Evolutionary conservation across 2,329 filamentous ascomycete species (phyloP).

Genomic region (Alternaria hordeiaustralica): DNA sequence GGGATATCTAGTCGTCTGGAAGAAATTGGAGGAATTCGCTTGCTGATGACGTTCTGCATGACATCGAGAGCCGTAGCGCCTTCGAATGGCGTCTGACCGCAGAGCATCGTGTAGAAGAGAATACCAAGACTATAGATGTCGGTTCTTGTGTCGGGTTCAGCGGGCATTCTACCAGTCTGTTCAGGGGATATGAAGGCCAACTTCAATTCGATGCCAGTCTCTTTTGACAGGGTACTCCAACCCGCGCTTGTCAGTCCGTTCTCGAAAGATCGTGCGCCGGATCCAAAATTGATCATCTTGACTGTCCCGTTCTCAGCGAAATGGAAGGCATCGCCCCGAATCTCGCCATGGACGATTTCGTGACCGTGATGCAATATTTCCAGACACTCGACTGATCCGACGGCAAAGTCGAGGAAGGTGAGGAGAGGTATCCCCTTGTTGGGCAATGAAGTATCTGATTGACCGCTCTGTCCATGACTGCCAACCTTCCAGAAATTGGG

Average conservation of each 20-base stretch:
- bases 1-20: constrained; percentile 82
- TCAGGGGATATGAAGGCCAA: constrained; percentile 92
- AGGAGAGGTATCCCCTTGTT: constrained; percentile 71
- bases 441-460: constrained; percentile 16
- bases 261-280: constrained; percentile 85
- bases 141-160: constrained; percentile 84
- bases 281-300: constrained; percentile 83
- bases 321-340: constrained; percentile 89
- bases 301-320: constrained; percentile 78
- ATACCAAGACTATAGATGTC: constrained; percentile 94
- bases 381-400: constrained; percentile 83
- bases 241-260: constrained; percentile 83
- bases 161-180: constrained; percentile 90
- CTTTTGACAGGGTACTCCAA: constrained; percentile 82
- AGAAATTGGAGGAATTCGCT: constrained; percentile 78
- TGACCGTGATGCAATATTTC: constrained; percentile 91
- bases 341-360: constrained; percentile 86
- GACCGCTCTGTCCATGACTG: constrained; percentile 22
- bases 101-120: constrained; percentile 77
- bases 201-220: constrained; percentile 86
- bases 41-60: constrained; percentile 84
- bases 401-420: constrained; percentile 87
- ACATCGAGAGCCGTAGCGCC: constrained; percentile 85
- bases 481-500: constrained; percentile 58
- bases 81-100: constrained; percentile 79